Evolutionary conservation across 1,284 basidiomycete genomes (phyloP).

Genomic region (Ceratobasidium sp.): DNA sequence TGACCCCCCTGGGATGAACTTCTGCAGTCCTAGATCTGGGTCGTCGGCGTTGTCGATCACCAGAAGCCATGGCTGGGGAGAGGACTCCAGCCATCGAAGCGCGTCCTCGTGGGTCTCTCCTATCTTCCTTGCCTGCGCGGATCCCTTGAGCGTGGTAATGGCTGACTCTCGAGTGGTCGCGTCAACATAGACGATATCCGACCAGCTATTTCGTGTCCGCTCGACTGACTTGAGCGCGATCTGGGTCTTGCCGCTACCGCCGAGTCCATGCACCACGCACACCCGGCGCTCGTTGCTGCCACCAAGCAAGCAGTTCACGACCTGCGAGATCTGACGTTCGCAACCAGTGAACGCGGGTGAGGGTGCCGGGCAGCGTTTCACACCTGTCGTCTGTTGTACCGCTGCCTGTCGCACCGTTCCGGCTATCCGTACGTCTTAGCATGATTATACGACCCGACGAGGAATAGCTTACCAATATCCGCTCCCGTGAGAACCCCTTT

Average conservation of each 20-base stretch:
- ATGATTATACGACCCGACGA: too few relatives aligned
- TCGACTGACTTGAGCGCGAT: conserved; percentile 12
- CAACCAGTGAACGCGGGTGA: background rate
- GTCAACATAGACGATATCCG: conserved; percentile 11
- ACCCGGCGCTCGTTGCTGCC: background rate
- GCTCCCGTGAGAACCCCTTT: background rate
- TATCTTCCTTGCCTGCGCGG: background rate
- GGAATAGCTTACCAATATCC: background rate
- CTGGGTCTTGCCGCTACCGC: conserved; percentile 18
- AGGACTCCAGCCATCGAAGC: background rate
- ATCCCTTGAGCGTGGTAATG: background rate
- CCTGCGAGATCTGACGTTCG: background rate
- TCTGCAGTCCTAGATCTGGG: background rate
- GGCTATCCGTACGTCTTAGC: background rate
- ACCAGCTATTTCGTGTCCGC: background rate
- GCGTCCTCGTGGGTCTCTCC: conserved; percentile 5
- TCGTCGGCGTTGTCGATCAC: conserved; percentile 21
- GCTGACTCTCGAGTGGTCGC: background rate
- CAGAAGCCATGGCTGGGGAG: background rate
- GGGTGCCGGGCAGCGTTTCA: conserved; percentile 1
- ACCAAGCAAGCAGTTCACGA: background rate
- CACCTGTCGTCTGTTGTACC: background rate
- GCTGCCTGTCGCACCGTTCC: background rate
- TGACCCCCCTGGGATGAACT: background rate
- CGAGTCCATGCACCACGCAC: conserved; percentile 3